Conservation (phyloP, 805 yeast genomes). For the Candida succiphila region DNA sequence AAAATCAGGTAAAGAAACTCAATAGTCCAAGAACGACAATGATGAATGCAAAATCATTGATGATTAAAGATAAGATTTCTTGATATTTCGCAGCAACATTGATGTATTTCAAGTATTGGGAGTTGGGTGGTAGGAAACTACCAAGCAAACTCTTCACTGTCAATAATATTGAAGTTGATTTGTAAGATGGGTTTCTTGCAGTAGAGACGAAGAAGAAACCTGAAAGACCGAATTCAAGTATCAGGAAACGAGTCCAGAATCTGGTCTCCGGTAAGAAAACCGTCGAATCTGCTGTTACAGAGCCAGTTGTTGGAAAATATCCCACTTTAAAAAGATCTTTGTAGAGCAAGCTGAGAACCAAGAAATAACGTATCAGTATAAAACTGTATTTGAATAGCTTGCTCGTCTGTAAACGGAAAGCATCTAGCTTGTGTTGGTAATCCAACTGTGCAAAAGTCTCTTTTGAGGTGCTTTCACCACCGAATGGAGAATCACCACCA, state of each 20-base stretch:
- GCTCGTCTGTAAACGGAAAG: slow-evolving; percentile 6
- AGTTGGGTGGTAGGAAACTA: slow-evolving; percentile 13
- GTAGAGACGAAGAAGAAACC: slow-evolving; percentile 5
- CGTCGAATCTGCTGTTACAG: slow-evolving; percentile 4
- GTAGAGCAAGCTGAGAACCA: slow-evolving; percentile 6
- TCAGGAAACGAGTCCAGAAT: slow-evolving; percentile 15
- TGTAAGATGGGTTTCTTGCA: slow-evolving; percentile 4
- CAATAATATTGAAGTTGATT: neutral
- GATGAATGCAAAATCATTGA: slow-evolving; percentile 18
- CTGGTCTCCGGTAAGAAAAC: slow-evolving; percentile 1
- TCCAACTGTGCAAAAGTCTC: slow-evolving; percentile 2
- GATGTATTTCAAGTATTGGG: neutral
- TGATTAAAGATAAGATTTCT: slow-evolving; percentile 13
- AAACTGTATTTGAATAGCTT: slow-evolving; percentile 8
- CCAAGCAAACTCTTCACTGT: slow-evolving; percentile 11
- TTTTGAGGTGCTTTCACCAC: neutral
- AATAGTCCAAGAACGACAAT: slow-evolving; percentile 15
- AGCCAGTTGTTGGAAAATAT: slow-evolving; percentile 6
- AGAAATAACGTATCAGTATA: slow-evolving; percentile 9
- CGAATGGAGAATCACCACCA: neutral
- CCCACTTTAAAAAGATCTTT: slow-evolving; percentile 2
- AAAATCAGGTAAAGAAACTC: slow-evolving; percentile 5
- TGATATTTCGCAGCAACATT: slow-evolving; percentile 13
- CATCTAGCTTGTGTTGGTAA: slow-evolving; percentile 6
- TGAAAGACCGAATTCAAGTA: slow-evolving; percentile 11